Evolutionary conservation across 371 early-diverging fungal species (phyloP).

Genomic region (Parasitella parasitica): DNA sequence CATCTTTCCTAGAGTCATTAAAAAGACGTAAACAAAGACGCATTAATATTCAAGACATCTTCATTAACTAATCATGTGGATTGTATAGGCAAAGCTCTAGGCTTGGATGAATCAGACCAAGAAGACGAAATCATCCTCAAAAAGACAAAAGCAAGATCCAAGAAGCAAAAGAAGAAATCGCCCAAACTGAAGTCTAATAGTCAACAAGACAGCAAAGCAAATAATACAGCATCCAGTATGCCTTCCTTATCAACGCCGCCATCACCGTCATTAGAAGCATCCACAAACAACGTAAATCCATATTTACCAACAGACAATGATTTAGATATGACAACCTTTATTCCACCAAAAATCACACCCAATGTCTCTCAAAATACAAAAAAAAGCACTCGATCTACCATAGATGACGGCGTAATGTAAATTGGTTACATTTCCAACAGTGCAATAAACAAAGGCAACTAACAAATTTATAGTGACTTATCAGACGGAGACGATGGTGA

Average conservation of each 20-base stretch:
- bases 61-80: not conserved
- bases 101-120: constrained; percentile 19
- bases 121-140: not conserved
- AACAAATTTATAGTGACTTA: not conserved
- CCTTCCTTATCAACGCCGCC: not conserved
- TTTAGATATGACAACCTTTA: not conserved
- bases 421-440: not conserved
- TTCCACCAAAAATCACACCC: not conserved
- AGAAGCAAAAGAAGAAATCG: not conserved
- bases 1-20: constrained; percentile 19
- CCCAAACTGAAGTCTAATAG: not conserved
- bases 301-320: not conserved
- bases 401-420: not conserved
- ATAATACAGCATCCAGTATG: not conserved
- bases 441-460: not conserved
- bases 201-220: not conserved
- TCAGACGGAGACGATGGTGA: constrained; percentile 3
- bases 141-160: not conserved
- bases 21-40: constrained; percentile 22
- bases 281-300: not conserved
- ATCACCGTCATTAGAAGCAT: not conserved
- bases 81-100: constrained; percentile 22
- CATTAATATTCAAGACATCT: not conserved
- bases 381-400: not conserved
- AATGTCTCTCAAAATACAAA: not conserved